Evolutionary conservation across 768 basidiomycete genomes (phyloP), one percentile per base, ranked within the genome.

Genomic region (Daedaleopsis nitida): DNA sequence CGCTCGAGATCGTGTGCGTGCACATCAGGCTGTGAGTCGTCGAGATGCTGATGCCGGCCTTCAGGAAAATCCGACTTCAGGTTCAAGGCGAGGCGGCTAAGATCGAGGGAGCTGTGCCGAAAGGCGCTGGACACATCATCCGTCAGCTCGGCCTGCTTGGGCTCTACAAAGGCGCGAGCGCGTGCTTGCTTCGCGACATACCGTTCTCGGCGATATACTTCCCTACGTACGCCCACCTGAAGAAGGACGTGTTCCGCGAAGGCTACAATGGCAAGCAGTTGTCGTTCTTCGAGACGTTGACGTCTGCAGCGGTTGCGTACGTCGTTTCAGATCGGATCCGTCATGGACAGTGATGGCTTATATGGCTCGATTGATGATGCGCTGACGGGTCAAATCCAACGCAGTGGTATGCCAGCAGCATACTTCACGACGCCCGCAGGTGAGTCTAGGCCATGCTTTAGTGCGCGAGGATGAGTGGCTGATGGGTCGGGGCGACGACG

Each of bases 191-290:
- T 37, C 91, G 95, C 52, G 96, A 98, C 73, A 94, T 98, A 55
- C 97, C 97, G 1, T 99, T 98, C 77, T 98, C 96, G 35, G 95
- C 94, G 39, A 89, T 95, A 65, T 94, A 93, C 74, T 93, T 94
- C 79, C 85, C 91, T 19, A 83, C 93, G 51, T 96, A 97, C 74
- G 86, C 86, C 49, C 94, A 96, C 71, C 75, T 94, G 70, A 93
- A 97, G 83, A 91, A 86, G 73, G 96, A 99, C 74, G 66, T 98
- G 24, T 99, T 98, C 81, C 83, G 90, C 55, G 97, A 99, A 72
- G 97, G 97, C 7, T 89, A 93, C 75, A 92, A 97, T 66, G 95
- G 94, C 60, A 98, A 98, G 76, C 86, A 89, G 65, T 80, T 99
- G 39, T 87, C 87, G 16, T 97, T 98, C 78, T 72, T 92, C 38